Evolutionary conservation across 2,329 filamentous ascomycete genomes (phyloP).

Genomic region (Penicillium sp.): DNA sequence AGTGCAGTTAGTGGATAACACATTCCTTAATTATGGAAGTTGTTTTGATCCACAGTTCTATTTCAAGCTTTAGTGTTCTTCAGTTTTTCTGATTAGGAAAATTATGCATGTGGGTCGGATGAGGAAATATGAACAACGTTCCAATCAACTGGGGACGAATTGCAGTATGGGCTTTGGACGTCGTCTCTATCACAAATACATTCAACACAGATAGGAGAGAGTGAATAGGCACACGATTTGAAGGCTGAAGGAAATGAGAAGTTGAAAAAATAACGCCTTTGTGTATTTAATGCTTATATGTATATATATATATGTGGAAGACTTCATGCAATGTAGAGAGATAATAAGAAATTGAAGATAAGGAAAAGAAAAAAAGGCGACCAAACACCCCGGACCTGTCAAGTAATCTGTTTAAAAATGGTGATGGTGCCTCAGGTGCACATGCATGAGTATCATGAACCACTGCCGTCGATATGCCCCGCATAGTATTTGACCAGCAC

Average conservation of each 20-base stretch:
- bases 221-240: background rate
- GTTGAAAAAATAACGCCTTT: background rate
- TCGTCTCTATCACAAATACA: background rate
- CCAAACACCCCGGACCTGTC: background rate
- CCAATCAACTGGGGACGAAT: background rate
- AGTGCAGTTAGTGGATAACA: too few species aligned
- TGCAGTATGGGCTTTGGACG: background rate
- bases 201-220: background rate
- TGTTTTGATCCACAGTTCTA: background rate
- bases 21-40: too few species aligned
- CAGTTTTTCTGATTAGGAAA: background rate
- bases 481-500: background rate
- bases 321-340: background rate
- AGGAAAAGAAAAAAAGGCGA: background rate
- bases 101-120: background rate
- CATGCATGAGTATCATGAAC: background rate
- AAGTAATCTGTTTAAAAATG: background rate
- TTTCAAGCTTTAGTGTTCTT: background rate
- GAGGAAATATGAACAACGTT: background rate
- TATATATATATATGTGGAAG: background rate
- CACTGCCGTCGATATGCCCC: background rate
- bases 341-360: background rate
- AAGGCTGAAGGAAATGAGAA: background rate
- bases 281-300: background rate
- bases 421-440: background rate